These are phyloP conservation scores for Poterioochromonas sp. DNA, from an alignment of 352 stramenopile species.

Conservation along the genomic window DNA sequence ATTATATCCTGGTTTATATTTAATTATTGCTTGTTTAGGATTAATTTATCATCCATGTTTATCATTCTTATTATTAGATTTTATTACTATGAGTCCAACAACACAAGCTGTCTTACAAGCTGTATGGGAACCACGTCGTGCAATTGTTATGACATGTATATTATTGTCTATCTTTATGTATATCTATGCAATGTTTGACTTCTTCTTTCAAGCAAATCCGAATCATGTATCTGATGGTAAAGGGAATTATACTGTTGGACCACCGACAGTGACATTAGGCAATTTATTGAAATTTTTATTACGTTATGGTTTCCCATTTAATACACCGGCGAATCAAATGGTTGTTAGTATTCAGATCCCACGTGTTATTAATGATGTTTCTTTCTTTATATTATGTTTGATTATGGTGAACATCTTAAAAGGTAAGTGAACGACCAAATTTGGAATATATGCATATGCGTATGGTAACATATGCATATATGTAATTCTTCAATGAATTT, in stretches of 20 bases:
- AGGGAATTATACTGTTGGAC: slow-evolving; percentile 34
- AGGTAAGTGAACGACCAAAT: not conserved
- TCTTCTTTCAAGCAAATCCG: slow-evolving; percentile 33
- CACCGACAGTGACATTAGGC: no score
- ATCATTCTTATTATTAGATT: slow-evolving; percentile 40
- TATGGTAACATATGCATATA: not conserved
- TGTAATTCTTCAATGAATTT: no score
- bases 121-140: slow-evolving; percentile 36
- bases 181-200: slow-evolving; percentile 39
- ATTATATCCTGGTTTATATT: slow-evolving; percentile 43
- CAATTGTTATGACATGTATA: slow-evolving; percentile 39
- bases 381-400: slow-evolving; percentile 47
- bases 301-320: slow-evolving; percentile 36
- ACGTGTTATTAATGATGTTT: slow-evolving; percentile 39
- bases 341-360: slow-evolving; percentile 10
- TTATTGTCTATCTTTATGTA: slow-evolving; percentile 38
- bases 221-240: not conserved
- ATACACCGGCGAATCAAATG: slow-evolving; percentile 38
- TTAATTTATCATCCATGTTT: not conserved
- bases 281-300: slow-evolving; percentile 37
- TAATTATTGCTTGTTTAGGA: slow-evolving; percentile 34
- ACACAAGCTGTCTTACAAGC: slow-evolving; percentile 40
- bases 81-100: slow-evolving; percentile 41
- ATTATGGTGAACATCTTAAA: slow-evolving; percentile 48
- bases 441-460: not conserved